phyloP scores from a whole-genome alignment of 2,329 filamentous ascomycete genomes.

The Remersonia thermophila region DNA sequence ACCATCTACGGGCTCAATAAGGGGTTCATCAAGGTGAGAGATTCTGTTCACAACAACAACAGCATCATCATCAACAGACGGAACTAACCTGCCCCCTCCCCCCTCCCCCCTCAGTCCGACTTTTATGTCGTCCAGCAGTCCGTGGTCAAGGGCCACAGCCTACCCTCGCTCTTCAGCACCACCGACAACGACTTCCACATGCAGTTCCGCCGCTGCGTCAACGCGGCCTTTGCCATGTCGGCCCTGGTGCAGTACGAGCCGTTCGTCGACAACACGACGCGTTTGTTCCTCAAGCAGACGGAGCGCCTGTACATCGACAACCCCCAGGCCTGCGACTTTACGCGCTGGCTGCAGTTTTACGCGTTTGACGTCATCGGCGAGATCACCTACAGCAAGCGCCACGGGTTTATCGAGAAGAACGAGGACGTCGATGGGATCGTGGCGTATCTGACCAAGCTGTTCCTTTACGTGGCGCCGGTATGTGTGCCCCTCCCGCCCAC shows the following conservation, averaged over 20 bases:
- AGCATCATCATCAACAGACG: too few species aligned
- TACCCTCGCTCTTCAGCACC: constrained; percentile 66
- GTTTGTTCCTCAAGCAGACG: constrained; percentile 55
- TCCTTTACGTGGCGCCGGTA: constrained; percentile 61
- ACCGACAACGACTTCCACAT: constrained; percentile 65
- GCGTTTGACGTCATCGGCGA: constrained; percentile 74
- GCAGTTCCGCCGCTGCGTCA: constrained; percentile 62
- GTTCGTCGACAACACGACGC: constrained; percentile 63
- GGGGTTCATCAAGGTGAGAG: constrained; percentile 62
- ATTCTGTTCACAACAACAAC: too few species aligned
- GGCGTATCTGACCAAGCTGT: constrained; percentile 47
- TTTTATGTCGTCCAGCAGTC: constrained; percentile 73
- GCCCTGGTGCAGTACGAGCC: constrained; percentile 68
- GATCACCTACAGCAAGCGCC: constrained; percentile 61
- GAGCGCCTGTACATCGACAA: constrained; percentile 39
- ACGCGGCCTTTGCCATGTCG: constrained; percentile 66
- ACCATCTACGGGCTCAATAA: constrained; percentile 74
- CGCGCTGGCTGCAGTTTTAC: constrained; percentile 65
- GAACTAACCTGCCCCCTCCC: too few species aligned
- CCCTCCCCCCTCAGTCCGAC: constrained; percentile 47
- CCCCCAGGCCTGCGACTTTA: constrained; percentile 45
- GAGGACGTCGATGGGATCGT: constrained; percentile 67
- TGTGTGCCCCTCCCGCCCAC: neutral
- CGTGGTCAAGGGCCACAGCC: constrained; percentile 52
- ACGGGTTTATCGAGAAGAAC: constrained; percentile 64